Percentiles rank a stretch among this genome's conserved stretches.
phyloP scores from a whole-genome alignment of 1,139 yeast genomes.

The Kurtzmaniella quercitrusa region DNA sequence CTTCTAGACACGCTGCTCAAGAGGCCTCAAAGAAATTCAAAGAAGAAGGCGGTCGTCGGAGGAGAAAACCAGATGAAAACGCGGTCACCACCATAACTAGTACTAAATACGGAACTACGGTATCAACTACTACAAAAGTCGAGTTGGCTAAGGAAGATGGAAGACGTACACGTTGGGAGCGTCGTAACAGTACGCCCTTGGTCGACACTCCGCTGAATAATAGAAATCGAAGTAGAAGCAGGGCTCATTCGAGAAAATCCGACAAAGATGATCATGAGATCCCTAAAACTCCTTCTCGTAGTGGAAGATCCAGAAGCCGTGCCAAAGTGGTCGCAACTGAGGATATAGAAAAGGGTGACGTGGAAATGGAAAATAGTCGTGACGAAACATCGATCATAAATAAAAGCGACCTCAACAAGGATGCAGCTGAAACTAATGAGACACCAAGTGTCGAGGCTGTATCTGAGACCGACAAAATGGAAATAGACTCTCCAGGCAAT shows the following conservation, averaged over 20 bases:
- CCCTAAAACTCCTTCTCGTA: neutral
- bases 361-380: neutral
- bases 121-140: neutral
- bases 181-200: neutral
- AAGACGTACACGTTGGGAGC: constrained; percentile 5
- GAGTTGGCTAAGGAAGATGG: constrained; percentile 5
- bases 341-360: neutral
- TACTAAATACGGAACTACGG: constrained; percentile 1
- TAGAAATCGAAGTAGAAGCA: neutral
- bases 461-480: constrained; percentile 6
- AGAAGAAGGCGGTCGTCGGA: constrained; percentile 2
- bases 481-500: neutral
- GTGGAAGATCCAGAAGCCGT: neutral
- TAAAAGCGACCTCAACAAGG: neutral
- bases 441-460: neutral
- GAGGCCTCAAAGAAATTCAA: constrained; percentile 10
- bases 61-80: neutral
- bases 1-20: constrained; percentile 11
- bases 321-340: neutral
- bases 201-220: neutral
- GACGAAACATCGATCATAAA: neutral
- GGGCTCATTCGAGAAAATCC: neutral
- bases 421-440: neutral
- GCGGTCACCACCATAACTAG: constrained; percentile 1
- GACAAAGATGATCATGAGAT: neutral